Evolutionary conservation across 2,329 filamentous ascomycete genomes (phyloP).

Genomic region (Pestalotiopsis sp.): DNA sequence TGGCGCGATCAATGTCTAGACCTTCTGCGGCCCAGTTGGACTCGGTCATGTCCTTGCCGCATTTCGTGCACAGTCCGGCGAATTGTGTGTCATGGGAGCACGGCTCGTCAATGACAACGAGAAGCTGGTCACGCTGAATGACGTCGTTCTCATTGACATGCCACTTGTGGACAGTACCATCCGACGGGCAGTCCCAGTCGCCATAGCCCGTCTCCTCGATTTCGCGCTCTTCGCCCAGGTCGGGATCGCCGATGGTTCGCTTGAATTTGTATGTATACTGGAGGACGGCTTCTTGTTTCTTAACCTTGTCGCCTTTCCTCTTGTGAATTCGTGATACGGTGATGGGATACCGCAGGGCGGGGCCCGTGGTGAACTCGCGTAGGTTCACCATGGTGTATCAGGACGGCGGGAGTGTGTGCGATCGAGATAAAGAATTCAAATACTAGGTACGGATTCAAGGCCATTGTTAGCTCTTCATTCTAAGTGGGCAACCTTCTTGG

Average conservation of each 20-base stretch:
- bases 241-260: conserved; percentile 72
- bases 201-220: conserved; percentile 71
- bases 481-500: background rate
- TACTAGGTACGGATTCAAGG: background rate
- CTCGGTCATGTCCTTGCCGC: conserved; percentile 95
- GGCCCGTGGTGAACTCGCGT: conserved; percentile 54
- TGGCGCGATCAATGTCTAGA: conserved; percentile 80
- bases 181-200: conserved; percentile 80
- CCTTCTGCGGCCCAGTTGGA: conserved; percentile 80
- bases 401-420: background rate
- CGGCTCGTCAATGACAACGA: conserved; percentile 82
- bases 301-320: conserved; percentile 71
- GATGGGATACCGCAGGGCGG: conserved; percentile 85
- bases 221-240: conserved; percentile 61
- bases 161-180: conserved; percentile 80
- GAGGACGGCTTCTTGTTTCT: conserved; percentile 77
- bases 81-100: conserved; percentile 92
- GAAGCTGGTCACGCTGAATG: conserved; percentile 58
- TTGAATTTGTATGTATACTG: conserved; percentile 84
- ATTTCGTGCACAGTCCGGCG: conserved; percentile 85
- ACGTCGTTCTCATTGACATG: conserved; percentile 69
- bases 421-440: background rate
- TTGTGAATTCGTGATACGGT: conserved; percentile 86
- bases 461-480: background rate
- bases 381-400: conserved; percentile 32